Conservation (phyloP, 1,139 yeast species). For the Suhomyces ambrosiae region DNA sequence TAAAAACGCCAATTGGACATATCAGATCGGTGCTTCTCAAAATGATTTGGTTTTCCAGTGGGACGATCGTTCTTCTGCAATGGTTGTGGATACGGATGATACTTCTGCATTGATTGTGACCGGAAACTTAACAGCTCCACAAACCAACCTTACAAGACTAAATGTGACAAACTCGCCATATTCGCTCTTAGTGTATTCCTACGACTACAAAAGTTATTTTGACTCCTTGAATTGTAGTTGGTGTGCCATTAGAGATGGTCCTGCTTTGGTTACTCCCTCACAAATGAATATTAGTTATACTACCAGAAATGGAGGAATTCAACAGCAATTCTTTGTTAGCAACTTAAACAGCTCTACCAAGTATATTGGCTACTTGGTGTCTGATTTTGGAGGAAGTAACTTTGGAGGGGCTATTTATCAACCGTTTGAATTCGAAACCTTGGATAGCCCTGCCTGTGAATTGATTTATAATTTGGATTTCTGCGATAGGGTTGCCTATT, state of each 20-base stretch:
- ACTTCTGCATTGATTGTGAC: constrained; percentile 70
- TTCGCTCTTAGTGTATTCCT: constrained; percentile 50
- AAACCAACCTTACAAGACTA: constrained; percentile 20
- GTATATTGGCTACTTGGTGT: constrained; percentile 68
- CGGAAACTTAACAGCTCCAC: constrained; percentile 49
- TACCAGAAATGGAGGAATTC: constrained; percentile 49
- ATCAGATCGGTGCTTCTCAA: constrained; percentile 72
- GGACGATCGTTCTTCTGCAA: constrained; percentile 62
- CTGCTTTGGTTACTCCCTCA: constrained; percentile 32
- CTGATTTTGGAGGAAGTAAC: constrained; percentile 44
- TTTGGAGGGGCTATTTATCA: constrained; percentile 70
- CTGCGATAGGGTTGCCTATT: constrained; percentile 81
- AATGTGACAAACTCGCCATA: constrained; percentile 40
- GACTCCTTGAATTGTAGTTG: constrained; percentile 57
- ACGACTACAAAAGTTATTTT: constrained; percentile 41
- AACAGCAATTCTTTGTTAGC: constrained; percentile 61
- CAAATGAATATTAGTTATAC: constrained; percentile 45
- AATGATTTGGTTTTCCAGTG: constrained; percentile 68
- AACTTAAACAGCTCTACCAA: constrained; percentile 63
- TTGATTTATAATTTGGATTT: constrained; percentile 73
- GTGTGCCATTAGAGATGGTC: constrained; percentile 68
- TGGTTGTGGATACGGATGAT: constrained; percentile 73
- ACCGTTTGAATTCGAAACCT: constrained; percentile 63
- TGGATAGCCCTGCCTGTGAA: constrained; percentile 61
- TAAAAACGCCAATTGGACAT: constrained; percentile 50